Base-by-base conservation (phyloP, 768 basidiomycete genomes). In the Leucogyrophana mollusca region DNA sequence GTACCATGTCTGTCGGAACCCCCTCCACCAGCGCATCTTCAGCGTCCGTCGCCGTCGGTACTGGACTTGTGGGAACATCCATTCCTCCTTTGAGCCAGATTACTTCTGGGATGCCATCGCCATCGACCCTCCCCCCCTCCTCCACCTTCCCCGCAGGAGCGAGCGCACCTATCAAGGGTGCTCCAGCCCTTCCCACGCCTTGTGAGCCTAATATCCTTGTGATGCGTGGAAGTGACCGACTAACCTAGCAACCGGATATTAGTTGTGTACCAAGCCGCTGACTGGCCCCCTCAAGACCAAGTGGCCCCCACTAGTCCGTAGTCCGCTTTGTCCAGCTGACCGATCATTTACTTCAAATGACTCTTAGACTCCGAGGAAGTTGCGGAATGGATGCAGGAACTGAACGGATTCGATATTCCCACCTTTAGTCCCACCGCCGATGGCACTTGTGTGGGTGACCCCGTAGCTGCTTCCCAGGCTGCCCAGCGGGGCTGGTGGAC, bases 401-500 rank as follows among this genome's bases (percentile, higher is more conserved):
- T 94, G 20, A 72, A 88, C 20, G 85, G 87, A 1, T 73, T 72
- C 47, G 43, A 82, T 50, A 87, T 93, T 48, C 92, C 92, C 1
- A 55, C 80, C 49, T 55, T 87, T 18, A n/a, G 61, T 7, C 79
- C 79, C 4, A 92, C 87, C 0, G 57, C 56, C 3, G 81, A 89
- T 49, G 87, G 87, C n/a, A 77, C 82, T 2, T 94, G 91, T 61
- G 68, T 55, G 10, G 73, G 73, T 40, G 79, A 89, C 54, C 73
- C 83, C 18, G 61, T 56, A 6, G 78, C 80, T 4, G 80, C 78
- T 4, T 69, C 77, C 0, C 64, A 84, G 35, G 79, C 83, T 25
- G 68, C 76, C n/a, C 64, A 64, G 36, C 80, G 80, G 53, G 90
- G 90, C 35, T 94, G 91, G 91, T 94, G 91, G 91, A 89, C 92